These are phyloP conservation scores for Lantana camara DNA, from an alignment of 257 asterid species.

Conservation along the genomic window DNA sequence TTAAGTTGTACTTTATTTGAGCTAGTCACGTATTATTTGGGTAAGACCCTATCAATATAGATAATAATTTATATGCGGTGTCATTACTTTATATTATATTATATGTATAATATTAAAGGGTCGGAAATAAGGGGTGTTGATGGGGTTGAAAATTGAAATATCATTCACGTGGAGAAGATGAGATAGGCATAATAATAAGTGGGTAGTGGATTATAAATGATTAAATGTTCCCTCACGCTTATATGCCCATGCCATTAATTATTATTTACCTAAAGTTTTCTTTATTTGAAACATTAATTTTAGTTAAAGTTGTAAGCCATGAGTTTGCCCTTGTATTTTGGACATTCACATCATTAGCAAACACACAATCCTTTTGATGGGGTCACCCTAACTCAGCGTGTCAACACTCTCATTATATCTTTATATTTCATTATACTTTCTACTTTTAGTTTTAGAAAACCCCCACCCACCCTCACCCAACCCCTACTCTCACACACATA, in stretches of 20 bases:
- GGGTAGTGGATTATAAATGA: constrained; percentile 3
- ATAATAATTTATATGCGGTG: no score
- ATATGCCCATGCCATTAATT: neutral
- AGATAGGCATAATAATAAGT: neutral
- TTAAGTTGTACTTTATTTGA: no score
- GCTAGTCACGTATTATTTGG: no score
- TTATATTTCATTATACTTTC: neutral
- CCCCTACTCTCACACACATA: no score
- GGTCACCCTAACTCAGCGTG: constrained; percentile 29
- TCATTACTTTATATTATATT: no score
- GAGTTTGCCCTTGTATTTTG: constrained; percentile 1
- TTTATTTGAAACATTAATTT: constrained; percentile 1
- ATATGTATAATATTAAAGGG: no score
- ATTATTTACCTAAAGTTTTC: no score
- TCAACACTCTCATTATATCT: constrained; percentile 3
- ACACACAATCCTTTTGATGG: neutral
- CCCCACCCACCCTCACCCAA: no score
- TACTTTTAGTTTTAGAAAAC: no score
- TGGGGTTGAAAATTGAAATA: no score
- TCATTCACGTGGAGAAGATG: constrained; percentile 10
- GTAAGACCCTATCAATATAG: no score
- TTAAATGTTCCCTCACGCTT: constrained; percentile 27
- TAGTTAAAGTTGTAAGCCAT: constrained; percentile 13
- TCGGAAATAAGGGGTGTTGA: no score
- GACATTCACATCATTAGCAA: constrained; percentile 3